Percentiles rank a stretch among this genome's conserved stretches.
Conservation (phyloP, 1,139 yeast genomes). For the Kodamaea derodonti region DNA sequence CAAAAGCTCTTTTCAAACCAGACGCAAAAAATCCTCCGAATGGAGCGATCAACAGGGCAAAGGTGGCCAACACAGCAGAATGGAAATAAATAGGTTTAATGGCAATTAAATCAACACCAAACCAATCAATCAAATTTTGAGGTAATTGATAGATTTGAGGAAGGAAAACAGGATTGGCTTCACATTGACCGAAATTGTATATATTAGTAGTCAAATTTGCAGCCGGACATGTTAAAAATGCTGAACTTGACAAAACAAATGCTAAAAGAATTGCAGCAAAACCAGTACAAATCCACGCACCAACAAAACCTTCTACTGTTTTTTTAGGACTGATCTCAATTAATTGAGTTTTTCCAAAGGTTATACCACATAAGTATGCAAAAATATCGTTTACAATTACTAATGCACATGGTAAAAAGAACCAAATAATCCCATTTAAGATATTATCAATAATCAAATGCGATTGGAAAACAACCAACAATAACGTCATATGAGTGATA, state of each 20-base stretch:
- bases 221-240: slow-evolving; percentile 88
- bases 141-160: slow-evolving; percentile 80
- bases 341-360: slow-evolving; percentile 90
- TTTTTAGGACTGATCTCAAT: slow-evolving; percentile 94
- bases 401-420: slow-evolving; percentile 82
- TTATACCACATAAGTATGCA: slow-evolving; percentile 95
- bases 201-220: slow-evolving; percentile 55
- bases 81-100: slow-evolving; percentile 89
- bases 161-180: slow-evolving; percentile 80
- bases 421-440: slow-evolving; percentile 91
- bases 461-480: slow-evolving; percentile 89
- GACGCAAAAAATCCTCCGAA: slow-evolving; percentile 98
- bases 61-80: slow-evolving; percentile 79
- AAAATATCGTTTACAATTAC: slow-evolving; percentile 94
- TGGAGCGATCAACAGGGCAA: slow-evolving; percentile 97
- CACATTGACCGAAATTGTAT: slow-evolving; percentile 55
- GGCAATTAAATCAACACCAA: slow-evolving; percentile 45
- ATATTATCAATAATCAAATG: slow-evolving; percentile 90
- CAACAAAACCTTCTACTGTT: slow-evolving; percentile 95
- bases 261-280: slow-evolving; percentile 68
- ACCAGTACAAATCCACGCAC: slow-evolving; percentile 96
- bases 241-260: slow-evolving; percentile 57
- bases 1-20: slow-evolving; percentile 95
- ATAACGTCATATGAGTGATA: slow-evolving; percentile 88
- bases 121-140: slow-evolving; percentile 50